phyloP scores from a whole-genome alignment of 1,284 basidiomycete genomes.

The Coniophora puteana region DNA sequence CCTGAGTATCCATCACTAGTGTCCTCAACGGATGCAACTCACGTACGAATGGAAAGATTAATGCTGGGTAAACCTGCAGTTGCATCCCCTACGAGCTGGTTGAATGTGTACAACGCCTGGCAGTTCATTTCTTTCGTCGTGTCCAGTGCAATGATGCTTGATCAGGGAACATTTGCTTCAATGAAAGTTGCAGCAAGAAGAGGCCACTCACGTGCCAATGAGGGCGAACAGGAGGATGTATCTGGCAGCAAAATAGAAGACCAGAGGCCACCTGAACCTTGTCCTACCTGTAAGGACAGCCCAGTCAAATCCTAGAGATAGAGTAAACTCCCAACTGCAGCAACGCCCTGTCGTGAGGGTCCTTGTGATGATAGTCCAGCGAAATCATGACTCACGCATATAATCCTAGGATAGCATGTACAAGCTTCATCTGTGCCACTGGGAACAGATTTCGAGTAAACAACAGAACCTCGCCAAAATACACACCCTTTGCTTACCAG shows the following conservation, averaged over 20 bases:
- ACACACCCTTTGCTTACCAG: no score
- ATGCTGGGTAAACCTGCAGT: neutral
- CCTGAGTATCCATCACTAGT: neutral
- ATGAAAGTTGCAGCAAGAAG: neutral
- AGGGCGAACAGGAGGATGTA: neutral
- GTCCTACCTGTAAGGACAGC: conserved; percentile 24
- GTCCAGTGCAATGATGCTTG: neutral
- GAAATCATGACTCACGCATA: neutral
- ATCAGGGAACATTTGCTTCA: neutral
- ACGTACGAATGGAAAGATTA: conserved; percentile 1
- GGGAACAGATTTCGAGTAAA: no score
- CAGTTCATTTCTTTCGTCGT: neutral
- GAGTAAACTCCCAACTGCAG: conserved; percentile 28
- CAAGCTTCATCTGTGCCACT: no score
- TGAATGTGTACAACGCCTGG: conserved; percentile 1
- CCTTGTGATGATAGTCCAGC: no score
- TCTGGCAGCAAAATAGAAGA: conserved; percentile 1
- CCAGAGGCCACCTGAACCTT: conserved; percentile 29
- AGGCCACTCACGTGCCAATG: neutral
- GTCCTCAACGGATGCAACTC: neutral
- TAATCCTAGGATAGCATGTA: no score
- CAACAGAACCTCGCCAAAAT: no score
- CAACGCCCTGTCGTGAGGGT: no score
- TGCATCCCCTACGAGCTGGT: neutral
- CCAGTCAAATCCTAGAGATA: conserved; percentile 28